Evolutionary conservation across 257 asterid genomes (phyloP), one percentile per base, ranked within the genome.

Genomic region (Marsdenia floribunda): DNA sequence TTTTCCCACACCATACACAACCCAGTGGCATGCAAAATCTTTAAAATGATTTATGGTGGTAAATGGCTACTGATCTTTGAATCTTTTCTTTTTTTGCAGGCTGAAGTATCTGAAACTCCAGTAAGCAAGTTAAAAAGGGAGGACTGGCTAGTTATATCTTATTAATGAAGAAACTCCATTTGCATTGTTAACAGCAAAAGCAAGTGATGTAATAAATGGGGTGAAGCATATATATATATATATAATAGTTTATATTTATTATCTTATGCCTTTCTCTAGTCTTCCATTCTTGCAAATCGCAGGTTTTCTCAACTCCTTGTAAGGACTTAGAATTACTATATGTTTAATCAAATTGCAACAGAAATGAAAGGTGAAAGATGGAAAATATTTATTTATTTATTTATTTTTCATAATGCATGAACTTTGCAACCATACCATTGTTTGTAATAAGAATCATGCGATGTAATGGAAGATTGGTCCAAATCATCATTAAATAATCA

Each of bases 101-200:
- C 46, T 85, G 79, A 77, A 80, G 74, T 78, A 76, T 74, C 21
- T 85, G 74, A 83, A 83, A 78, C 84, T 78, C 44, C 88, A 80
- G 40, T 87, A 49, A 55, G 29, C 8, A n/a, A 81, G 78, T 76
- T 11, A 19, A 74, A 57, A 67, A n/a, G 1, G 61, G 5, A 9
- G 59, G 10, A 6, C 59, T 54, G 59, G 61, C 26, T 73, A 21
- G 60, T 21, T 53, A 63, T 19, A 61, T 26, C 24, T 38, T 13
- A 70, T 0, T 60, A 35, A 70, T 0, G 49, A 35, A 37, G 73
- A 6, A 70, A 10, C 9, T 37, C 38, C 38, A 22, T 24, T 70
- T 1, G 58, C 50, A 12, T 14, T 47, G n/a, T 29, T 14, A 40
- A 57, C 69, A 19, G 18, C 19, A 22, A 50, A 33, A 33, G 50